Evolutionary conservation across 2,329 filamentous ascomycete species (phyloP), one percentile per base, ranked within the genome.

Genomic region (Exophiala phaeomuriformis): DNA sequence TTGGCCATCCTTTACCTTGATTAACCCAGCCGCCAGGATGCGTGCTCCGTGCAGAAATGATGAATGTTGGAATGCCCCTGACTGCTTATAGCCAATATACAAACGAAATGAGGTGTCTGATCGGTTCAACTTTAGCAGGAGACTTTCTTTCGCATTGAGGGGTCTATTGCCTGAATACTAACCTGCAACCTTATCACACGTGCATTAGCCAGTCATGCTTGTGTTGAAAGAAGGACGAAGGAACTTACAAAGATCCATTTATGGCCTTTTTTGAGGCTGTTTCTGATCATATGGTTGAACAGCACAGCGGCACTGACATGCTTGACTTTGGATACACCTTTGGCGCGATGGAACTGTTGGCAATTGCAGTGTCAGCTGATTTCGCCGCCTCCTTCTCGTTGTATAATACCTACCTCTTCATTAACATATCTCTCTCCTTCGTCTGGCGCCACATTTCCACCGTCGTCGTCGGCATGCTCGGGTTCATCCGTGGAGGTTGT

Each of bases 41-140:
- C 90, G 82, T 6, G 84, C 79, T 28, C 90, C 90, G 57, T 90
- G 86, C 1, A 95, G 76, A 64, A 96, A 95, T 0, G 88, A 93
- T 8, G 85, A 90, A 69, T 95, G 90, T 64, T 95, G 90, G 64
- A 96, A 96, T 3, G 86, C 83, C 7, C 90, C 90, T 3, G 83
- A 85, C 67, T 87, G 82, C 65, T 96, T 95, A 73, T 95, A 93
- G 45, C 90, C 90, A 33, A 95, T 82, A 67, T 95, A 95, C 0
- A 95, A 75, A 1, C 68, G 67, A 42, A 90, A 93, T 1, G 81
- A 85, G 1, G 88, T 91, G 69, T 95, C 90, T 28, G 86, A 28
- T 8, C 9, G 12, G 42, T 6, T 6, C 6, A 10, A 10, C 10
- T 6, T 35, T 10, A 35, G 33, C 33, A 35, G 33, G 10, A 35